These are phyloP conservation scores for Candida tallmaniae DNA, from an alignment of 805 yeast genomes.

Conservation along the genomic window DNA sequence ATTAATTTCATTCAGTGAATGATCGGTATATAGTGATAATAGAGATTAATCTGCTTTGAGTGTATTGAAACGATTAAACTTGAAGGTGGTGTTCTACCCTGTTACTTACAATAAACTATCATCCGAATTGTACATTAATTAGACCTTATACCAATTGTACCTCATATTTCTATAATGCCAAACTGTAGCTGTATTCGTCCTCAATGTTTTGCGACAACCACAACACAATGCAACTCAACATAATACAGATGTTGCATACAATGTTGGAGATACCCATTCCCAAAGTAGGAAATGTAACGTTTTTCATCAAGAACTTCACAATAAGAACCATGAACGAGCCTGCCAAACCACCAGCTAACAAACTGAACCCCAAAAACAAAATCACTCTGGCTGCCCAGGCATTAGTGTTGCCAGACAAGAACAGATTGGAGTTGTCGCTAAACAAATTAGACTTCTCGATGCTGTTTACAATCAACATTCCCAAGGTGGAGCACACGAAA, in stretches of 20 bases:
- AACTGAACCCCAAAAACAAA: conserved; percentile 85
- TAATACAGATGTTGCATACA: conserved; percentile 68
- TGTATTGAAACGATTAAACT: too few species aligned
- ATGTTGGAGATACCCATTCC: conserved; percentile 94
- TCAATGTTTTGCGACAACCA: conserved; percentile 96
- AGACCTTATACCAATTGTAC: too few species aligned
- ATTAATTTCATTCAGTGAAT: conserved; percentile 1
- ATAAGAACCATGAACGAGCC: conserved; percentile 88
- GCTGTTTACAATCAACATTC: conserved; percentile 78
- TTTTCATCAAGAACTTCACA: conserved; percentile 75
- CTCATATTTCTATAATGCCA: conserved; percentile 48
- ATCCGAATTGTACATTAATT: too few species aligned
- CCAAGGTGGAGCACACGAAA: conserved; percentile 78
- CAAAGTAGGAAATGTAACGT: conserved; percentile 78
- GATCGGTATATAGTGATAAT: conserved; percentile 2
- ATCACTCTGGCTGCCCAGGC: conserved; percentile 95
- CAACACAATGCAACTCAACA: conserved; percentile 82
- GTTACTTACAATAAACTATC: too few species aligned
- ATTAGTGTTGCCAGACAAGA: conserved; percentile 46
- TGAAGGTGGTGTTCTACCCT: too few species aligned
- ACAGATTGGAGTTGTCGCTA: conserved; percentile 27
- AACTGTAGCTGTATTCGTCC: conserved; percentile 91
- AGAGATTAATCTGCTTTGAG: too few species aligned
- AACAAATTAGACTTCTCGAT: conserved; percentile 65
- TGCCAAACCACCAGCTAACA: conserved; percentile 90